Base-by-base conservation (phyloP, 2,329 filamentous ascomycete genomes). In the Juglanconis sp. region DNA sequence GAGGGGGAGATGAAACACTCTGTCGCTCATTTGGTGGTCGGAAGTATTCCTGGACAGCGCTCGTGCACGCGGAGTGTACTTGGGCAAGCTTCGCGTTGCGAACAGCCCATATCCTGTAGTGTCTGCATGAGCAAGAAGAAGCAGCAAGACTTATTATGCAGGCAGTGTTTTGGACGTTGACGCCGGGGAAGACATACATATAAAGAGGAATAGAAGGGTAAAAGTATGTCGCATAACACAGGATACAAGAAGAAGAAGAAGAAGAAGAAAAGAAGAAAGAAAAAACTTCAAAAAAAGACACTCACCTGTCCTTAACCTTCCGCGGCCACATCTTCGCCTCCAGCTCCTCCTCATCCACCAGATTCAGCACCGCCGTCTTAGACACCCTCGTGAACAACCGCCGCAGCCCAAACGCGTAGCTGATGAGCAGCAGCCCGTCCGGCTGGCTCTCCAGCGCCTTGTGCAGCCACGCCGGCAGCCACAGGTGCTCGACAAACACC, bases 381-480 rank as follows among this genome's bases (percentile, higher is more conserved):
- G 80, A 79, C 71, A 80, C 75, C 49, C 78, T 72, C 0, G 75
- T 76, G 56, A 84, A 84, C 3, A 83, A 72, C 17, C 76, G 70
- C 9, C 78, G 71, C 15, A 78, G 66, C 3, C 81, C 81, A 67
- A 84, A 84, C 0, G 77, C 78, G 64, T 81, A 84, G 64, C 78
- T 80, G 51, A 84, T 81, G 15, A 82, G 70, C 53, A 84, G 66
- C 1, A 83, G 73, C 0, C 78, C 81, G 47, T 80, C 79, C 0
- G 79, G 74, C 73, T 80, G 79, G 47, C 78, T 74, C n/a, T 81
- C 77, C 1, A 73, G 75, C 1, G 76, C 76, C 57, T 73, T 74
- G 62, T 79, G 76, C 65, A 79, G 73, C 81, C 81, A 84, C 48
- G 79, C 74, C 1, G 79, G 80, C 17, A 84, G 65, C 81, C 81